Conservation (phyloP, 2,329 filamentous ascomycete species). For the Aspergillus fructus region DNA sequence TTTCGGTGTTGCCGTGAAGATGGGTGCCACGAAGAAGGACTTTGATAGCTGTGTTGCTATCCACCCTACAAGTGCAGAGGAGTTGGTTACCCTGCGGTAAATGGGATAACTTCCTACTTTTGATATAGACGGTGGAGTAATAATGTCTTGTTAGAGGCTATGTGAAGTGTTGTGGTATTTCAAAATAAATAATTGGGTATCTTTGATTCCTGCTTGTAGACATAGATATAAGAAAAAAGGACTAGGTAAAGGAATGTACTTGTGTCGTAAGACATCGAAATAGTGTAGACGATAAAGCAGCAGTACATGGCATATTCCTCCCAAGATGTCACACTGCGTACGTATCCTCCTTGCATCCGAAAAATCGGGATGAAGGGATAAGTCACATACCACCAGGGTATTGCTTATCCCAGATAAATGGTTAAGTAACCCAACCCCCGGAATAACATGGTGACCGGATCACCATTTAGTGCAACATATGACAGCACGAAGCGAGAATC, state of each 20-base stretch:
- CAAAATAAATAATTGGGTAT: not conserved
- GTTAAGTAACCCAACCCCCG: not conserved
- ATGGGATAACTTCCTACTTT: constrained; percentile 33
- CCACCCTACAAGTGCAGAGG: constrained; percentile 74
- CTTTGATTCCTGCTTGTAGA: not conserved
- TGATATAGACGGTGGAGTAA: not conserved
- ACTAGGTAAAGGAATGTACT: not conserved
- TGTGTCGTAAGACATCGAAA: not conserved
- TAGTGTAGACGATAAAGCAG: not conserved
- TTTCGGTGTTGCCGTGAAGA: constrained; percentile 74
- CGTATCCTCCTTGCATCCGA: not conserved
- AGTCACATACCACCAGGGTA: not conserved
- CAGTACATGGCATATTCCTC: not conserved
- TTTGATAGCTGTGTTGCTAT: constrained; percentile 75
- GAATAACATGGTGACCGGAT: not conserved
- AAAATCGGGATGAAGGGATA: not conserved
- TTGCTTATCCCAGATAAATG: not conserved
- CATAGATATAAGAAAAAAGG: not conserved
- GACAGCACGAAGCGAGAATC: not conserved
- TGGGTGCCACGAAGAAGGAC: constrained; percentile 76
- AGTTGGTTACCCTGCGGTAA: constrained; percentile 59
- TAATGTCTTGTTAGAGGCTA: not conserved
- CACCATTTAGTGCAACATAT: not conserved
- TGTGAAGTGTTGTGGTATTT: not conserved
- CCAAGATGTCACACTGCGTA: not conserved